Percentiles rank a stretch among this genome's conserved stretches.
These are phyloP conservation scores for Fistulinella cinereoalba DNA, from an alignment of 1,284 basidiomycete species.

Conservation along the genomic window DNA sequence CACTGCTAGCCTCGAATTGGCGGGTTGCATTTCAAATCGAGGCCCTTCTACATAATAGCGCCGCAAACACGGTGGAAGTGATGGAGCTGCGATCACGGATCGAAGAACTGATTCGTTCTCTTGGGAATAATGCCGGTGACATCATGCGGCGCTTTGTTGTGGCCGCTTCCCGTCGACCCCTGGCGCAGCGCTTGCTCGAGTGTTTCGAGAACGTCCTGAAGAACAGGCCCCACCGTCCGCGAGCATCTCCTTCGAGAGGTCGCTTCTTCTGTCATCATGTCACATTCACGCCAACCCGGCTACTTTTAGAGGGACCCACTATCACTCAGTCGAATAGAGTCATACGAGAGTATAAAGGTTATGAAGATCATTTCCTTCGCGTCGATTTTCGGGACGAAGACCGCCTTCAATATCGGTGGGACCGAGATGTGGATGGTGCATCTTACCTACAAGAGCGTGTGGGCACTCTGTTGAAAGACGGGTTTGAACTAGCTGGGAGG, in stretches of 20 bases:
- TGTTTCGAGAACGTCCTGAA: slow-evolving; percentile 47
- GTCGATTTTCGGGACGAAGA: slow-evolving; percentile 81
- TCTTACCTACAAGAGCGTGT: slow-evolving; percentile 59
- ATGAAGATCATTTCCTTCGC: slow-evolving; percentile 65
- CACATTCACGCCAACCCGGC: slow-evolving; percentile 69
- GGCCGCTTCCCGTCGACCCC: slow-evolving; percentile 40
- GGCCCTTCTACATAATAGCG: slow-evolving; percentile 55
- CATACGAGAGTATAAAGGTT: slow-evolving; percentile 58
- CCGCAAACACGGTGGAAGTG: slow-evolving; percentile 56
- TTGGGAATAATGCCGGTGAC: slow-evolving; percentile 38
- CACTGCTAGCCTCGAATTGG: slow-evolving; percentile 45
- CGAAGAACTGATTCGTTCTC: slow-evolving; percentile 37
- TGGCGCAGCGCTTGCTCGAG: slow-evolving; percentile 42
- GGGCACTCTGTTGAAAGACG: slow-evolving; percentile 58
- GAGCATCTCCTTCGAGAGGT: slow-evolving; percentile 28
- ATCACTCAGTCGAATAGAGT: slow-evolving; percentile 63
- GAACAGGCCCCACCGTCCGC: slow-evolving; percentile 23
- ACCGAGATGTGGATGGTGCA: slow-evolving; percentile 57
- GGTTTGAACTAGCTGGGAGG: slow-evolving; percentile 67
- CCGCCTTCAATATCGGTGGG: slow-evolving; percentile 63
- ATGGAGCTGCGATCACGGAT: slow-evolving; percentile 44
- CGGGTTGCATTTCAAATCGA: slow-evolving; percentile 69
- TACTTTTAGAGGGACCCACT: slow-evolving; percentile 70
- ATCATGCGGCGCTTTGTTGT: slow-evolving; percentile 54
- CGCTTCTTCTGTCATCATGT: slow-evolving; percentile 57